Percentiles rank a stretch among this genome's conserved stretches.
These are phyloP conservation scores for Phytophthora podocarpi DNA, from an alignment of 352 stramenopile species.

Conservation along the genomic window DNA sequence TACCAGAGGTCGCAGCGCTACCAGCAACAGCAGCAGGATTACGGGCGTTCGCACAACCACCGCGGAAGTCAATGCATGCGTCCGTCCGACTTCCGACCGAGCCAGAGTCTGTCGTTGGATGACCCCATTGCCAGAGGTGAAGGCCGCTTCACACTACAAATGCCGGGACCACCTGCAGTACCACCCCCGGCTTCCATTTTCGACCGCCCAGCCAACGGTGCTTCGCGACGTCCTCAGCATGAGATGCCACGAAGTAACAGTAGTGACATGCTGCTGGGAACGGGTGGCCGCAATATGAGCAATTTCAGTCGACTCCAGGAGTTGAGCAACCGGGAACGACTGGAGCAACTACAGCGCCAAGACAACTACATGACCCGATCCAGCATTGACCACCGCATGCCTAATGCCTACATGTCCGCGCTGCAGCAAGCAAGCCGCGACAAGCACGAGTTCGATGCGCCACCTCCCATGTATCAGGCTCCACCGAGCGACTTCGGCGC, in stretches of 20 bases:
- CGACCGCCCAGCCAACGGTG: constrained; percentile 45
- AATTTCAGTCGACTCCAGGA: constrained; percentile 43
- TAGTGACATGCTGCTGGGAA: constrained; percentile 30
- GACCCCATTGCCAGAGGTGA: constrained; percentile 40
- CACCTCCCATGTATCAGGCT: constrained; percentile 29
- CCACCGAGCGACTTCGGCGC: constrained; percentile 34
- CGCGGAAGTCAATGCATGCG: constrained; percentile 39
- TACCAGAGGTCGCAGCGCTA: constrained; percentile 37
- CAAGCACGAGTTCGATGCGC: constrained; percentile 33
- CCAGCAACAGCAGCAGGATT: constrained; percentile 32
- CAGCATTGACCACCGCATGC: constrained; percentile 31
- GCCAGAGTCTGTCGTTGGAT: constrained; percentile 41
- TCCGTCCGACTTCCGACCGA: constrained; percentile 45
- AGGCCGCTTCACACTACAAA: constrained; percentile 38
- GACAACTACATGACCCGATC: constrained; percentile 29
- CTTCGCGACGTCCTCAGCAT: constrained; percentile 15
- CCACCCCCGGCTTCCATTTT: constrained; percentile 61
- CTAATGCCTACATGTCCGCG: constrained; percentile 41
- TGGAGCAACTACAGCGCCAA: constrained; percentile 33
- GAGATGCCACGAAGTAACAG: constrained; percentile 27
- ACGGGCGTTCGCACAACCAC: constrained; percentile 21
- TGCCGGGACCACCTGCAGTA: constrained; percentile 23
- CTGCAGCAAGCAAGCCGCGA: constrained; percentile 39
- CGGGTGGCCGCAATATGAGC: constrained; percentile 22
- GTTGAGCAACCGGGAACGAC: constrained; percentile 37